These are phyloP conservation scores for Nematodospora anomalae DNA, from an alignment of 1,139 yeast species.

Conservation along the genomic window DNA sequence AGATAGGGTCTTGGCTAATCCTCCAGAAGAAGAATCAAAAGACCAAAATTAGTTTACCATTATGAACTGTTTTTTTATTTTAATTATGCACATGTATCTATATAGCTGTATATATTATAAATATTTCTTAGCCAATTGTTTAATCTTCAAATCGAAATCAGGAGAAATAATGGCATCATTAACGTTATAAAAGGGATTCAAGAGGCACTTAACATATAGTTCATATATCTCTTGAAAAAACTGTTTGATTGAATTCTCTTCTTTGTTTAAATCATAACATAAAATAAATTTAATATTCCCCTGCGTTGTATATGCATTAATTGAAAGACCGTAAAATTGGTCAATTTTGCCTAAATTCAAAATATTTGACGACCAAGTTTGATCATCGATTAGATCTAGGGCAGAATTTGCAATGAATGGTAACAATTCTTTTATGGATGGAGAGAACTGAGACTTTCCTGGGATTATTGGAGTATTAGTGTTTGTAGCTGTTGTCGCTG, in stretches of 20 bases:
- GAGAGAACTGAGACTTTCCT: slow-evolving; percentile 65
- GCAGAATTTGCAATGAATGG: slow-evolving; percentile 90
- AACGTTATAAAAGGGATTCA: slow-evolving; percentile 83
- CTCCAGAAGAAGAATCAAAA: slow-evolving; percentile 10
- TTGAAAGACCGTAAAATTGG: slow-evolving; percentile 75
- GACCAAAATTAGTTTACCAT: neutral
- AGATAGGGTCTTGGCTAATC: slow-evolving; percentile 36
- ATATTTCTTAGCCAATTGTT: slow-evolving; percentile 73
- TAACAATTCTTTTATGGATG: slow-evolving; percentile 72
- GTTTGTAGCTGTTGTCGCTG: slow-evolving; percentile 15
- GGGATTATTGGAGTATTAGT: slow-evolving; percentile 38
- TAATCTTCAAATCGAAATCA: slow-evolving; percentile 74
- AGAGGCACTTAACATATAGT: slow-evolving; percentile 75
- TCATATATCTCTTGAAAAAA: slow-evolving; percentile 87
- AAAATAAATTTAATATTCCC: slow-evolving; percentile 83
- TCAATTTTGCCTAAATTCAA: slow-evolving; percentile 78
- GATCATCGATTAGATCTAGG: slow-evolving; percentile 83
- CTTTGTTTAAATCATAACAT: slow-evolving; percentile 57
- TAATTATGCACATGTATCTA: neutral
- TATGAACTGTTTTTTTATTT: neutral
- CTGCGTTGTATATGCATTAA: slow-evolving; percentile 84
- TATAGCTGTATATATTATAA: slow-evolving; percentile 33
- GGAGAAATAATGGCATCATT: slow-evolving; percentile 75
- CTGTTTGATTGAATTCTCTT: slow-evolving; percentile 71
- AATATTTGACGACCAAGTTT: slow-evolving; percentile 73